These are phyloP conservation scores for Alternaria metachromatica DNA, from an alignment of 2,329 filamentous ascomycete genomes.

Conservation along the genomic window DNA sequence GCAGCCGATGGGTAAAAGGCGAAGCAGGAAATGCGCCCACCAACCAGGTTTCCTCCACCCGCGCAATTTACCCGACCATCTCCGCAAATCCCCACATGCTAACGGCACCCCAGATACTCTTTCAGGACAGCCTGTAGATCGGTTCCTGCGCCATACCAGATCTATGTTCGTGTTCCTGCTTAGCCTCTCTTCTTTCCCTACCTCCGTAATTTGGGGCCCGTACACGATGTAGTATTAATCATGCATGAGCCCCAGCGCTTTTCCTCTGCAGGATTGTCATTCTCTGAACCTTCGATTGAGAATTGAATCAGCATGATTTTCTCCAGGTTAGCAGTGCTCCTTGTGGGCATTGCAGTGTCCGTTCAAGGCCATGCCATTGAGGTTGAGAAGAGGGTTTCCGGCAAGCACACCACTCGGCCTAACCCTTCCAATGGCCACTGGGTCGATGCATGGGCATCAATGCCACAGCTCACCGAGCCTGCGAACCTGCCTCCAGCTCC, in stretches of 20 bases:
- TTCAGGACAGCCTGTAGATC: conserved; percentile 25
- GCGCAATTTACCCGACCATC: conserved; percentile 43
- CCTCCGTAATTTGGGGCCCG: conserved; percentile 23
- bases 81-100: conserved; percentile 32
- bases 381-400: not conserved
- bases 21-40: conserved; percentile 19
- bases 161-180: conserved; percentile 23
- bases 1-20: conserved; percentile 27
- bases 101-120: conserved; percentile 14
- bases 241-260: conserved; percentile 5
- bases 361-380: conserved; percentile 18
- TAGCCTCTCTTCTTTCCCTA: conserved; percentile 25
- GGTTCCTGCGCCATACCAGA: conserved; percentile 15
- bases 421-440: conserved; percentile 56
- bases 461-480: conserved; percentile 70
- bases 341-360: conserved; percentile 17
- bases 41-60: conserved; percentile 33
- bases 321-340: conserved; percentile 18
- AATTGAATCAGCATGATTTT: conserved; percentile 20
- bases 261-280: not conserved
- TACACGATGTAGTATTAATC: conserved; percentile 19
- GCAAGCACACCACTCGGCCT: conserved; percentile 23
- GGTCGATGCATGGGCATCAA: conserved; percentile 69
- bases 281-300: not conserved
- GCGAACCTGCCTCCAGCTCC: conserved; percentile 66